Base-by-base conservation (phyloP, 2,329 filamentous ascomycete species). In the Nemania sp. region DNA sequence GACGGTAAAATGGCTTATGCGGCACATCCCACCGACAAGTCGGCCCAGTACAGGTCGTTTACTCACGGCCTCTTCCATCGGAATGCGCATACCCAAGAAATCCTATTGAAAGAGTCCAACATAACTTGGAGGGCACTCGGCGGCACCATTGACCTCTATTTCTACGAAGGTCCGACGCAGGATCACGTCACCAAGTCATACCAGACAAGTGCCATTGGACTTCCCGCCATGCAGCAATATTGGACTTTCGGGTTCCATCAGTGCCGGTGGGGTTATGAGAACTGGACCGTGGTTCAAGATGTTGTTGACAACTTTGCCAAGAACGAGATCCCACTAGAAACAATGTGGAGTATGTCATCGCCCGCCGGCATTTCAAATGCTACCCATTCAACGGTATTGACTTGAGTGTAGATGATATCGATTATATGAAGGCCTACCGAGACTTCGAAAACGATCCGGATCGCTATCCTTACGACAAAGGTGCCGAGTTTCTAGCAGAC, bases 171-270 rank as follows among this genome's bases (percentile, higher is more conserved):
- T 0, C 91, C 92, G 0, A 89, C 85, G 0, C 89, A 90, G 65
- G 83, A 86, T 6, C 87, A 90, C 13, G 89, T 94, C 26, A 92
- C 89, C 18, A 88, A 88, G 76, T 86, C 91, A 45, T 96, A 95
- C 76, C 89, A 92, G 70, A 79, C 81, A 64, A 89, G 86, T 61
- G 87, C 90, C 1, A 83, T 90, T 59, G 92, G 93, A 0, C 81
- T 92, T 5, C 92, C 93, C 0, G 89, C 89, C 0, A 90, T 95
- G 88, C 91, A 94, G 76, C 90, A 92, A 72, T 96, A 96, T 80
- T 95, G 89, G 84, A 89, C 90, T 0, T 88, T 97, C 68, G 93
- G 93, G 0, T 95, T 87, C 76, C 93, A 97, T 72, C 93, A 97
- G 77, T 95, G 92, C 73, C 86, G 92, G 67, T 96, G 93, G 89